phyloP scores from a whole-genome alignment of 1,139 yeast genomes.

The Geotrichum klebahnii region DNA sequence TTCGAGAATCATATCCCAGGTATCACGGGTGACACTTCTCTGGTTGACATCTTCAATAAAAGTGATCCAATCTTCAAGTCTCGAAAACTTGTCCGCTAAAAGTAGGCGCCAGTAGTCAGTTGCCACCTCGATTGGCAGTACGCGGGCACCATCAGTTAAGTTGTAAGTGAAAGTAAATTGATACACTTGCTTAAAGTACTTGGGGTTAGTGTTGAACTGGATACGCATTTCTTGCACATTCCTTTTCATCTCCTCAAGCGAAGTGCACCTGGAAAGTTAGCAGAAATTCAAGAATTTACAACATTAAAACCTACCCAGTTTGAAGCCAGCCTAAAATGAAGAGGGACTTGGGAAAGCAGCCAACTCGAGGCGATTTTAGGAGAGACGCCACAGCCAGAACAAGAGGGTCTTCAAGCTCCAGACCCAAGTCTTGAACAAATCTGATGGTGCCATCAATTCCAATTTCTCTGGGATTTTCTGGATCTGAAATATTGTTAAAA shows the following conservation, averaged over 20 bases:
- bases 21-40: slow-evolving; percentile 58
- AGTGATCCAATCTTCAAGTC: slow-evolving; percentile 50
- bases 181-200: slow-evolving; percentile 56
- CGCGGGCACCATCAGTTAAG: slow-evolving; percentile 57
- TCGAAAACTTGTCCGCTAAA: slow-evolving; percentile 41
- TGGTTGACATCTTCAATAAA: slow-evolving; percentile 45
- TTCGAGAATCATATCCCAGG: slow-evolving; percentile 78
- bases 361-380: slow-evolving; percentile 62
- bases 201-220: slow-evolving; percentile 40
- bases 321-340: slow-evolving; percentile 58
- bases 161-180: slow-evolving; percentile 66
- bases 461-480: slow-evolving; percentile 36
- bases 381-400: slow-evolving; percentile 69
- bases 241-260: slow-evolving; percentile 50
- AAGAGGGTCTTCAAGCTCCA: slow-evolving; percentile 68
- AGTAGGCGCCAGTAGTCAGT: slow-evolving; percentile 74
- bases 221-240: slow-evolving; percentile 43
- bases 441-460: slow-evolving; percentile 74
- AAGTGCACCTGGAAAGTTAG: slow-evolving; percentile 33
- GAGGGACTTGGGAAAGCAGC: slow-evolving; percentile 49
- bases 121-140: slow-evolving; percentile 60
- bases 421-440: slow-evolving; percentile 61
- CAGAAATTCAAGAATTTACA: slow-evolving; percentile 22
- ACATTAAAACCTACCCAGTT: slow-evolving; percentile 31
- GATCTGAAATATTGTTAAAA: slow-evolving; percentile 9